Evolutionary conservation across 805 yeast genomes (phyloP), one percentile per base, ranked within the genome.

Genomic region (Ogataea trehaloabstinens): DNA sequence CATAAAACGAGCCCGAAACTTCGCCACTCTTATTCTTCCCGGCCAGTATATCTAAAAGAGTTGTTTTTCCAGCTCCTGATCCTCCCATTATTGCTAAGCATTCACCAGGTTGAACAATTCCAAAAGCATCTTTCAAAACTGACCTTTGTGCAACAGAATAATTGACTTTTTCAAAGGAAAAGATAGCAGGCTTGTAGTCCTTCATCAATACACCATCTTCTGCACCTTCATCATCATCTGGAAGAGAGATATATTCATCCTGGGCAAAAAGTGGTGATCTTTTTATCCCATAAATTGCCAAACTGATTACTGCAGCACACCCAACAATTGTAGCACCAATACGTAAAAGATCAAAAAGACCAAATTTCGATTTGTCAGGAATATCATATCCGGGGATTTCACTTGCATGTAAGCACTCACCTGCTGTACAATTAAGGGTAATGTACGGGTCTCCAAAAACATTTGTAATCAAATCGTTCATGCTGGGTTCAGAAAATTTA

Each of bases 1-100:
- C 76, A 49, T 71, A 76, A 10, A 91, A 76, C 2, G 66, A 56
- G n/a, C 96, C 97, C 1, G 67, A 50, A 7, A 78, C 72, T 1
- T 48, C 45, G 2, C 99, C 99, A 24, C 80, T 73, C 56, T 91
- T 93, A 56, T 80, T 76, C 57, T 91, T 93, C 33, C 82, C 85
- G 0, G 98, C 98, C 40, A 93, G 67, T 42, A 93, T 89, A 56
- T 93, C 99, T 36, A 93, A 67, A 30, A 93, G 65, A 0, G 99
- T 91, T 1, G 99, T 91, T 58, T 93, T 93, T 37, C 99, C 99
- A 11, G 99, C 98, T 35, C 99, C 99, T 0, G 97, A 90, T 1
- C 97, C 97, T 31, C 99, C 99, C 95, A 93, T 87, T 29, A 93
- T 88, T 0, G 99, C 98, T 58, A 89, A 61, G 45, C 95, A 84